Base-by-base conservation (phyloP, 2,329 filamentous ascomycete genomes). In the Penicillium sp. region DNA sequence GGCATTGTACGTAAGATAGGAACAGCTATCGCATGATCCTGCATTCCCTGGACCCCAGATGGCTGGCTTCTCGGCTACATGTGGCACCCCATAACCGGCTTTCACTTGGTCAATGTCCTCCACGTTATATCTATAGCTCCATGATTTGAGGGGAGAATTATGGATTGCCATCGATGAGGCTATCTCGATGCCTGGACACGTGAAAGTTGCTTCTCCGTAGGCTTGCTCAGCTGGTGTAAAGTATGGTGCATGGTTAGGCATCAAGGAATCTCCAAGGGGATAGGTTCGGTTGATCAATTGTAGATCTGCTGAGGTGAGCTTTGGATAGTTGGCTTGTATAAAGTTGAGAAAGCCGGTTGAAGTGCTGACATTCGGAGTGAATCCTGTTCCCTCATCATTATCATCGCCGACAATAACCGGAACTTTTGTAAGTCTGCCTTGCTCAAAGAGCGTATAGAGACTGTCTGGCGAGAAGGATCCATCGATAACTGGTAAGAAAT, bases 401-500 rank as follows among this genome's bases (percentile, higher is more conserved):
- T 75, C 70, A 56, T 77, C 75, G 2, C 62, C 79, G 36, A 77
- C 79, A n/a, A 87, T 79, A 0, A 79, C 70, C 0, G 84, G 84
- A 0, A 87, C 77, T 19, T 76, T 75, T 55, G 84, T 68, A 66
- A 84, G 83, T 7, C 75, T 77, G 0, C 81, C 83, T 14, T 78
- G 44, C 1, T 67, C 65, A 47, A 82, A 83, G 1, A 77, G 63
- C 1, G 68, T 74, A 56, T 85, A 84, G 0, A 82, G 79, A 13
- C 77, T 71, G 52, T 83, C 79, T 0, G 66, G 69, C 3, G 85
- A 71, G 13, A 86, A 68, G 14, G 79, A 75, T 2, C 77, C 75
- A 59, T 87, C 85, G 3, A 87, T 67, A 0, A 80, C 77, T 0
- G 83, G 82, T 5, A 78, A 74, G 71, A 81, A 86, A 71, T 81